These are phyloP conservation scores for Canna indica DNA, from an alignment of 176 grass and related monocot genomes.

Conservation along the genomic window DNA sequence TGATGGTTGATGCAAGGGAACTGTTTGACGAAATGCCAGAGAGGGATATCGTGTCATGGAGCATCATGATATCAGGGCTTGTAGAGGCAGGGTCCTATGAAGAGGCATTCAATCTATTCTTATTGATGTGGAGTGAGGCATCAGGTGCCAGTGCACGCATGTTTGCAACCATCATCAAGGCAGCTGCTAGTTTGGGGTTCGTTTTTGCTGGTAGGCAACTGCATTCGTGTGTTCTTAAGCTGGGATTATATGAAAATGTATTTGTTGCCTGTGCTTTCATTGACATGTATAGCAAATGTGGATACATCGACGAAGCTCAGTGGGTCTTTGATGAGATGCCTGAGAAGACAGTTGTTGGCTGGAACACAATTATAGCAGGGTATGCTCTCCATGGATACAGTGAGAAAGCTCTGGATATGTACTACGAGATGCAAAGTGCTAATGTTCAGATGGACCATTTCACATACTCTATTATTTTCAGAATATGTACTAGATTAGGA, in stretches of 20 bases:
- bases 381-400: conserved; percentile 48
- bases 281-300: conserved; percentile 81
- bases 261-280: conserved; percentile 50
- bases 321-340: conserved; percentile 46
- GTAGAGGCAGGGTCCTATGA: conserved; percentile 31
- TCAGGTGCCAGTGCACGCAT: conserved; percentile 17
- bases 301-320: conserved; percentile 34
- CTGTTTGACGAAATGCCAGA: conserved; percentile 61
- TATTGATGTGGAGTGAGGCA: conserved; percentile 26
- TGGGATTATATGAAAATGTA: conserved; percentile 23
- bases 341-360: conserved; percentile 34
- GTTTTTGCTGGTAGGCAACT: conserved; percentile 38
- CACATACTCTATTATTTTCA: conserved; percentile 52
- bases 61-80: conserved; percentile 50
- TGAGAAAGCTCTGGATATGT: conserved; percentile 56
- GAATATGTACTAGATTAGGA: conserved; percentile 53
- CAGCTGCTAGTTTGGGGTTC: conserved; percentile 24
- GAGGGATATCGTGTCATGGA: conserved; percentile 41
- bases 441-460: conserved; percentile 52
- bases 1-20: conserved; percentile 37
- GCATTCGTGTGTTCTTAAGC: conserved; percentile 54
- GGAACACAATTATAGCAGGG: conserved; percentile 61
- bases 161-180: conserved; percentile 41
- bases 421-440: conserved; percentile 38
- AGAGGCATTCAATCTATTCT: conserved; percentile 42